These are phyloP conservation scores for Venturiaceae sp. DNA, from an alignment of 2,329 filamentous ascomycete genomes.

Conservation along the genomic window DNA sequence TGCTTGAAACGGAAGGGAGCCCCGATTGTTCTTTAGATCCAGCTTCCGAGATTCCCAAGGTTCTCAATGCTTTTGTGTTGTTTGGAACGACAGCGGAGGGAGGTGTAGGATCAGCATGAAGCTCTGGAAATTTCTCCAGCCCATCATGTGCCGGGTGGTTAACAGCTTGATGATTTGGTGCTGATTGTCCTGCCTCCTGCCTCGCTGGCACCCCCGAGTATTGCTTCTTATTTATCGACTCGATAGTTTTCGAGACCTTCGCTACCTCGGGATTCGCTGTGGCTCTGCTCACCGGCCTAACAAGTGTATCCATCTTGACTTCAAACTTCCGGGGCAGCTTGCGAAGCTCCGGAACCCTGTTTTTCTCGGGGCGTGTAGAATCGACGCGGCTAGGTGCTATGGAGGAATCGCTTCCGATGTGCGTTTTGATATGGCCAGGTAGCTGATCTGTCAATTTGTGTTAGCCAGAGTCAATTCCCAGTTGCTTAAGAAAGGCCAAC, in stretches of 20 bases:
- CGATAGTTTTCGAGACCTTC: slow-evolving; percentile 5
- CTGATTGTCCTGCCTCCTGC: neutral
- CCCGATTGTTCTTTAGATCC: neutral
- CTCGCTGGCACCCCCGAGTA: neutral
- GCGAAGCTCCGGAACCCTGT: neutral
- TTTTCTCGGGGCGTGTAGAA: neutral
- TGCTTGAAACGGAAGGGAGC: neutral
- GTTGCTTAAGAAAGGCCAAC: neutral
- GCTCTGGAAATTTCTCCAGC: neutral
- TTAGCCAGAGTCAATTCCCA: neutral
- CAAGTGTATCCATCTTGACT: slow-evolving; percentile 3
- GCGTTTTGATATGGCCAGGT: neutral
- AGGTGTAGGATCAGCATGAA: neutral
- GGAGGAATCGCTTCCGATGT: neutral
- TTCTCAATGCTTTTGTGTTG: neutral
- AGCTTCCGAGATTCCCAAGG: neutral
- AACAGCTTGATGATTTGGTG: neutral
- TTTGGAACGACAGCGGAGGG: neutral
- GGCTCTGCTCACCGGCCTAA: neutral
- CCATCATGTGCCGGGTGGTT: neutral
- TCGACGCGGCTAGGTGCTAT: neutral
- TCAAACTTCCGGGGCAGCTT: neutral
- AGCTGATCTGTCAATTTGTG: neutral
- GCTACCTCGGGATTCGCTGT: neutral
- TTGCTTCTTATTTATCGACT: slow-evolving; percentile 5